Percentiles rank a stretch among this genome's conserved stretches.
phyloP scores from a whole-genome alignment of 768 basidiomycete species.

The Boletus insuetus region DNA sequence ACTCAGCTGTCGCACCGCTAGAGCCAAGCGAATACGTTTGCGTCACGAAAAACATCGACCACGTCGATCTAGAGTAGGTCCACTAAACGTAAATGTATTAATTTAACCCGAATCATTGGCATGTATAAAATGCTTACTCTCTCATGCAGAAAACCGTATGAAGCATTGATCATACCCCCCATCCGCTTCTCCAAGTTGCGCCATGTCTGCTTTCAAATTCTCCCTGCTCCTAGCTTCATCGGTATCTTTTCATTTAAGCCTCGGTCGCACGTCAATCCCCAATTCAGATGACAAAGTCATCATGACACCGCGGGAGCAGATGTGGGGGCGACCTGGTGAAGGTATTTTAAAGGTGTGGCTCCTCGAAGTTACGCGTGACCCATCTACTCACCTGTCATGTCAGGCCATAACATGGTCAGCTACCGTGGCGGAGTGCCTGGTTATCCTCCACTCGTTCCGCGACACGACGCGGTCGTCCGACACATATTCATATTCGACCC shows the following conservation, averaged over 20 bases:
- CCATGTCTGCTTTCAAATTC: conserved; percentile 10
- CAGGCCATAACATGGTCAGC: background rate
- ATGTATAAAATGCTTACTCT: too few species aligned
- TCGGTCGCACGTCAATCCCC: background rate
- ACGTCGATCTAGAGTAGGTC: background rate
- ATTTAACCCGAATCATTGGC: background rate
- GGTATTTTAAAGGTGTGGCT: background rate
- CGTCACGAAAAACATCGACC: background rate
- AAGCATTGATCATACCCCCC: too few species aligned
- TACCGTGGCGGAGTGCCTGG: background rate
- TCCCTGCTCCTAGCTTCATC: conserved; percentile 9
- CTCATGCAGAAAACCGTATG: too few species aligned
- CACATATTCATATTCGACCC: background rate
- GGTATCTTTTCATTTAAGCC: background rate
- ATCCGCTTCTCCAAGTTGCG: background rate
- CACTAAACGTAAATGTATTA: background rate
- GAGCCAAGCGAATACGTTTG: background rate
- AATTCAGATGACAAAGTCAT: conserved; percentile 5
- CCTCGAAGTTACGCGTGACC: background rate
- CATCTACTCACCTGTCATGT: background rate
- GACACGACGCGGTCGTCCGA: background rate
- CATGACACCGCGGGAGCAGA: background rate
- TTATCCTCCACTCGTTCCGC: background rate
- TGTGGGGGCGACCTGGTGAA: conserved; percentile 1
- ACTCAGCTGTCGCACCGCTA: background rate